Conservation (phyloP, 2,329 filamentous ascomycete genomes). For the Stemphylium vesicarium region DNA sequence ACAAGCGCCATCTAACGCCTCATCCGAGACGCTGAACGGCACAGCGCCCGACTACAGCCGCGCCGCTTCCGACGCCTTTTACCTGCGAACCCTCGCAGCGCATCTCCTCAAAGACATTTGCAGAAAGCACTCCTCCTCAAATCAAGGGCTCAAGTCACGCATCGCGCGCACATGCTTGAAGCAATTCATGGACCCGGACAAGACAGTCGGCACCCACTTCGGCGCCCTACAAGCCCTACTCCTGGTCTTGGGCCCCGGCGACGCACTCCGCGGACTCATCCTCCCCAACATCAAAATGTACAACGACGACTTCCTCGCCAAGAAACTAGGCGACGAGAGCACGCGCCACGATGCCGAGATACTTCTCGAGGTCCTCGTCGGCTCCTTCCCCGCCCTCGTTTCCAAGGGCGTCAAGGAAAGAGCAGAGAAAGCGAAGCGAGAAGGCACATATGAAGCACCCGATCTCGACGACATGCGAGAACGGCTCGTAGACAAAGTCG, state of each 20-base stretch:
- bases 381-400: slow-evolving; percentile 59
- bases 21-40: slow-evolving; percentile 55
- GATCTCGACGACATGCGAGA: slow-evolving; percentile 51
- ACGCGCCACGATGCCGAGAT: slow-evolving; percentile 66
- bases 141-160: slow-evolving; percentile 82
- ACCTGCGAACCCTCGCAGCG: slow-evolving; percentile 82
- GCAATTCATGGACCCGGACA: slow-evolving; percentile 84
- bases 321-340: slow-evolving; percentile 57
- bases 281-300: slow-evolving; percentile 71
- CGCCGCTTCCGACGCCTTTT: slow-evolving; percentile 66
- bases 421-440: slow-evolving; percentile 48
- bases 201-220: slow-evolving; percentile 84
- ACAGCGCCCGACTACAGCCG: slow-evolving; percentile 28
- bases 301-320: slow-evolving; percentile 63
- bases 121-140: slow-evolving; percentile 79
- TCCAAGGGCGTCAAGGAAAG: slow-evolving; percentile 5
- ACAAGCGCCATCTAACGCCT: slow-evolving; percentile 56
- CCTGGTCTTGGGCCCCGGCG: slow-evolving; percentile 73
- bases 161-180: slow-evolving; percentile 93
- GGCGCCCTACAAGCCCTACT: slow-evolving; percentile 83
- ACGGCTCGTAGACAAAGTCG: slow-evolving; percentile 52
- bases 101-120: slow-evolving; percentile 81
- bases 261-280: slow-evolving; percentile 66
- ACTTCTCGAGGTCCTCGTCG: slow-evolving; percentile 64
- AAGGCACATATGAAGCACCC: slow-evolving; percentile 48